Conservation (phyloP, 139 green algal genomes). For the Auxenochlorella protothecoides region DNA sequence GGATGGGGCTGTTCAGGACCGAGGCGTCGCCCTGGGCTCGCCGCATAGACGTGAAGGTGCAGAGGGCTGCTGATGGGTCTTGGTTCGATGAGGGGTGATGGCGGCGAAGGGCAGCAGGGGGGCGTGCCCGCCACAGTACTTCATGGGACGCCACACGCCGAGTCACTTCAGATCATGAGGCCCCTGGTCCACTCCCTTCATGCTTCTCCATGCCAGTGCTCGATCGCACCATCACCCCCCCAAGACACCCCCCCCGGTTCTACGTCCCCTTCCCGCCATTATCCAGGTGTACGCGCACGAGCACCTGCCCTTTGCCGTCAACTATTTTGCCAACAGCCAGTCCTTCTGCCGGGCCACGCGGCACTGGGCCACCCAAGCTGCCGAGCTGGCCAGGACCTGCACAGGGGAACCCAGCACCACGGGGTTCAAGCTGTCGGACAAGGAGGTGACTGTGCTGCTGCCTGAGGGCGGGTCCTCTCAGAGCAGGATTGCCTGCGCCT, state of each 20-base stretch:
- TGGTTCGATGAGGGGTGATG: too few species aligned
- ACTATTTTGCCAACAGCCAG: constrained; percentile 21
- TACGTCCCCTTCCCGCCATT: too few species aligned
- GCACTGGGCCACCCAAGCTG: constrained; percentile 9
- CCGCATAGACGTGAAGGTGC: constrained; percentile 53
- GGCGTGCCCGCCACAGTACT: too few species aligned
- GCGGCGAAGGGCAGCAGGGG: too few species aligned
- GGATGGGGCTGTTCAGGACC: constrained; percentile 42
- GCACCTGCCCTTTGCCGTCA: constrained; percentile 5
- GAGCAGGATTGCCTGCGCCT: neutral
- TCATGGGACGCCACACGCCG: neutral
- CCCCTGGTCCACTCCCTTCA: neutral
- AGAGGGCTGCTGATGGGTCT: too few species aligned
- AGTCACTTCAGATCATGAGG: neutral
- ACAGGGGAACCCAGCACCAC: constrained; percentile 5
- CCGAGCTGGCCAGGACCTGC: neutral
- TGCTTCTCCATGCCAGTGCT: too few species aligned
- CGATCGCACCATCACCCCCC: too few species aligned
- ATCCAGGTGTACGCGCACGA: constrained; percentile 2
- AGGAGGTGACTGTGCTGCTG: constrained; percentile 1
- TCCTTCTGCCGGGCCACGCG: constrained; percentile 14
- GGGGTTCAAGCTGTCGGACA: constrained; percentile 19
- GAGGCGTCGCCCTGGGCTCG: constrained; percentile 12
- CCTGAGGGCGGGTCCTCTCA: neutral
- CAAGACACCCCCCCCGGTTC: too few species aligned